Evolutionary conservation across 805 yeast species (phyloP), one percentile per base, ranked within the genome.

Genomic region (Wickerhamiella dianesei): DNA sequence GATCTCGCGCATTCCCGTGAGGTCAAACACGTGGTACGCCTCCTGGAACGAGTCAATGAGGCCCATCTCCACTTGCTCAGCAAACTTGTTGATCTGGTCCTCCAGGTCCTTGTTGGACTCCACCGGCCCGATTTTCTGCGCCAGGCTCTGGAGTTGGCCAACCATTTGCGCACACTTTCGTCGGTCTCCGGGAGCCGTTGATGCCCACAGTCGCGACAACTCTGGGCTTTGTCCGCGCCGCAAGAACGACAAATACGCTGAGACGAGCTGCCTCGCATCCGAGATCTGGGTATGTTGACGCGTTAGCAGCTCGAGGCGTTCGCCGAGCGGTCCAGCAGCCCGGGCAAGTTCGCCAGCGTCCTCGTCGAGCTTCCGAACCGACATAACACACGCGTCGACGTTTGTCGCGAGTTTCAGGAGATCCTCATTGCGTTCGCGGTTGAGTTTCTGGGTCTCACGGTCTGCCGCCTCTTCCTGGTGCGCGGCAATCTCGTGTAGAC

Each of bases 221-320:
- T 82, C 82, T 19, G 59, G 46, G 48, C 73, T 69, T 50, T 66
- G 64, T 41, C 74, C 76, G 42, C 71, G 70, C n/a, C 78, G 69
- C 59, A 75, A 76, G 59, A 88, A 88, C 2, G 81, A 76, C 50
- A 83, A 78, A 59, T 86, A 92, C 41, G 87, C 79, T 44, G 80
- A 71, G 22, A 86, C 78, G 44, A 89, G 66, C 50, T 80, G 80
- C 13, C 84, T 77, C 8, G 92, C 78, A 44, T 77, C 80, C 22
- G 70, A 67, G 4, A 94, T 79, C 45, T 83, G 74, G 54, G 83
- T 86, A 57, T 85, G 77, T 19, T 84, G 77, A 48, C 75, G 75
- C 9, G 88, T 79, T 21, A 62, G 49, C 2, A 59, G 54, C 43
- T 61, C 63, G 36, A 64, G 50, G 18, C 55, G 54, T 44, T 57